phyloP scores from a whole-genome alignment of 2,329 filamentous ascomycete species.

The Penicillium capsulatum region DNA sequence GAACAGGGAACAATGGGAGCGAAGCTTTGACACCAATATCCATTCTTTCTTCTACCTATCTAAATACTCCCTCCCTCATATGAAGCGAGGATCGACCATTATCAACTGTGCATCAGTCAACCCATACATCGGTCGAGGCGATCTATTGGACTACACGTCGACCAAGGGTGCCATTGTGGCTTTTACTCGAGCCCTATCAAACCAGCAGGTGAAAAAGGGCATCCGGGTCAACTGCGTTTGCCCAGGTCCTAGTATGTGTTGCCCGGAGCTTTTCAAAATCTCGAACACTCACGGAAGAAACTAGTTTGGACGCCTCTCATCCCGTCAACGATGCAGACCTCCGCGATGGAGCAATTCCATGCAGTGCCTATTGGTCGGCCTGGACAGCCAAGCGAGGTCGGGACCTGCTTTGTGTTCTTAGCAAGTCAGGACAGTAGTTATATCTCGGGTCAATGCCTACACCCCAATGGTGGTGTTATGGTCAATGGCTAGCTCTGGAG shows the following conservation, averaged over 20 bases:
- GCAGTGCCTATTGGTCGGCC: slow-evolving; percentile 70
- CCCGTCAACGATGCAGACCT: slow-evolving; percentile 65
- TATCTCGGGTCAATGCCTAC: slow-evolving; percentile 68
- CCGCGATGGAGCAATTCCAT: slow-evolving; percentile 67
- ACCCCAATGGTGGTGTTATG: slow-evolving; percentile 58
- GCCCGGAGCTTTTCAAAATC: background rate
- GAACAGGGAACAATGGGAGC: slow-evolving; percentile 68
- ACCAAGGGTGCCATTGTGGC: slow-evolving; percentile 70
- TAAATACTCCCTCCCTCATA: slow-evolving; percentile 71
- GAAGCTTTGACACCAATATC: slow-evolving; percentile 80
- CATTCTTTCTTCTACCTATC: slow-evolving; percentile 76
- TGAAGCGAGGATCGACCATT: slow-evolving; percentile 69
- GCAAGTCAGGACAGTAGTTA: slow-evolving; percentile 69
- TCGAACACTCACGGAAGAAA: slow-evolving; percentile 4
- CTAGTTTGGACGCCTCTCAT: slow-evolving; percentile 73
- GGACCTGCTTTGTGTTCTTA: slow-evolving; percentile 75
- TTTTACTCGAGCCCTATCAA: slow-evolving; percentile 72
- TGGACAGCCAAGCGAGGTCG: slow-evolving; percentile 76
- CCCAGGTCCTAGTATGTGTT: slow-evolving; percentile 58
- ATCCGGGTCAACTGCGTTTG: slow-evolving; percentile 75
- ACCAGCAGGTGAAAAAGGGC: slow-evolving; percentile 66
- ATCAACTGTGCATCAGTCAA: slow-evolving; percentile 86
- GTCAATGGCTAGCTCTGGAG: slow-evolving; percentile 50
- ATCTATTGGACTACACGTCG: slow-evolving; percentile 76
- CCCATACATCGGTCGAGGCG: slow-evolving; percentile 73